These are phyloP conservation scores for Candida tetrigidarum DNA, from an alignment of 1,139 yeast species.

Conservation along the genomic window DNA sequence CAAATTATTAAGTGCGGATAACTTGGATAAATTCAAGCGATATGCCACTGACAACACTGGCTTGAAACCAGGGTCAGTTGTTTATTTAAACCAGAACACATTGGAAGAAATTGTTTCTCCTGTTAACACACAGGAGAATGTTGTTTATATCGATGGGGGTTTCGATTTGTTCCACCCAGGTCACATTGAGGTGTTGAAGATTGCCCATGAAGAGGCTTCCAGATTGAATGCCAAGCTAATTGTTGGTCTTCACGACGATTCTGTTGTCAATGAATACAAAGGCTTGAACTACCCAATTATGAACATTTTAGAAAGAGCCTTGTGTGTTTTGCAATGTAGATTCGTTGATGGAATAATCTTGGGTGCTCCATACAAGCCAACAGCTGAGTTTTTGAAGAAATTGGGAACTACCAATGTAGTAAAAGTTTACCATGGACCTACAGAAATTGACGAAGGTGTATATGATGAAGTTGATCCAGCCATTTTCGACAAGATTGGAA, in stretches of 20 bases:
- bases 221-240: conserved; percentile 51
- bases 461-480: conserved; percentile 40
- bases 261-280: conserved; percentile 56
- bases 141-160: conserved; percentile 77
- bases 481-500: conserved; percentile 48
- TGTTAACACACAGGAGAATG: conserved; percentile 24
- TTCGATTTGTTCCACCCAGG: conserved; percentile 95
- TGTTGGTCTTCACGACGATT: conserved; percentile 75
- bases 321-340: conserved; percentile 86
- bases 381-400: conserved; percentile 37
- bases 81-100: conserved; percentile 39
- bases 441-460: conserved; percentile 40
- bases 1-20: conserved; percentile 39
- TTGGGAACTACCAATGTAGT: conserved; percentile 42
- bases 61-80: conserved; percentile 60
- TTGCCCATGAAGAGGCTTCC: conserved; percentile 43
- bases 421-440: conserved; percentile 68
- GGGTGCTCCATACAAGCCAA: conserved; percentile 67
- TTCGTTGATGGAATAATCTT: conserved; percentile 79
- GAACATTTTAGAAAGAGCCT: conserved; percentile 83
- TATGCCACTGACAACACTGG: conserved; percentile 79
- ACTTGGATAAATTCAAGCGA: conserved; percentile 39
- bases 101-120: conserved; percentile 39
- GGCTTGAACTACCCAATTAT: conserved; percentile 81
- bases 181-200: conserved; percentile 72